Base-by-base conservation (phyloP, 345 rosid genomes). In the Lumnitzera racemosa region DNA sequence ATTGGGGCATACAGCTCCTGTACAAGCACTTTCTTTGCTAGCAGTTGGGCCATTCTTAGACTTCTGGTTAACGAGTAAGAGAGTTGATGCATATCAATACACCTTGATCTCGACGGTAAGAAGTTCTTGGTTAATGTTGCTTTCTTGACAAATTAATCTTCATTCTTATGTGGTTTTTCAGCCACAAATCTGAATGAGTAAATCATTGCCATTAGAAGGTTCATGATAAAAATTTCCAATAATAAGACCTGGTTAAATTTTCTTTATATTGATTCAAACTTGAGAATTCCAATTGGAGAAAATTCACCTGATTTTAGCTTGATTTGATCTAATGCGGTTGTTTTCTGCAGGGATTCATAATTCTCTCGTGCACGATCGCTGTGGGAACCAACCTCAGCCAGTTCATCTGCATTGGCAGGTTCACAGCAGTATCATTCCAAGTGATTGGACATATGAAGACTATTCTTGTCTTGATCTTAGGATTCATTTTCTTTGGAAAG, bases 371-470 rank as follows among this genome's bases (percentile, higher is more conserved):
- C 78, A 79, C 69, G 62, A 90, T 95, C 20, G 97, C 97, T 0
- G 97, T 94, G 0, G 99, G 99, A 16, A 94, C 99, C 62, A 94
- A 94, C 76, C 99, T 90, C 49, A 94, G 97, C 81, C 99, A 94
- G 29, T 94, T 94, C 87, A 90, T 94, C 51, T 94, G 99, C 78
- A 88, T 94, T 2, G 97, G 99, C 56, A 84, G 99, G 73, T 90
- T 88, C 69, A 84, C 96, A 2, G 99, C 99, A 0, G 99, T 94
- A 50, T 80, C 99, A 2, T 94, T 95, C 80, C 97, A 95, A 85
- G 97, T 95, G 27, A 85, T 95, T 7, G 99, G 99, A 51, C 97
- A 95, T 76, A 95, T 95, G 99, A 95, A 95, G 82, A 95, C 99
- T 7, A 85, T 95, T 49, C 85, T 95, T 0, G 99, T 95, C 58